Conservation (phyloP, 805 yeast species). For the Candida xiaguanensis region DNA sequence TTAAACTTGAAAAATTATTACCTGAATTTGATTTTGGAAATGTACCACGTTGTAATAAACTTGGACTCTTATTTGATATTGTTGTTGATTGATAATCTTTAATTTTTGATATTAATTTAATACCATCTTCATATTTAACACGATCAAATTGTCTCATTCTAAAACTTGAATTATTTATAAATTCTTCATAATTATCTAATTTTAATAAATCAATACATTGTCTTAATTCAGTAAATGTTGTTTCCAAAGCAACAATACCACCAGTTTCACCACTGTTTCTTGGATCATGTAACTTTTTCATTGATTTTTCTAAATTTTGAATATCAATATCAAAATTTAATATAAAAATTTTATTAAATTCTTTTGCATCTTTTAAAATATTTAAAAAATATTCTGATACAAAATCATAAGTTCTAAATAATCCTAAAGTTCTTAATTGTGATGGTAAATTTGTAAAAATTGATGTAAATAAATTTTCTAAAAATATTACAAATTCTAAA, state of each 20-base stretch:
- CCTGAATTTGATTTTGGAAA: conserved; percentile 2
- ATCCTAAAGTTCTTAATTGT: conserved; percentile 71
- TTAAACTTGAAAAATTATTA: conserved; percentile 1
- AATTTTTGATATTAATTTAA: conserved; percentile 54
- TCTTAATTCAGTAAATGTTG: conserved; percentile 73
- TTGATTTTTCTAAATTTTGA: conserved; percentile 58
- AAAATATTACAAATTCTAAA: conserved; percentile 78
- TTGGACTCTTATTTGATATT: not conserved
- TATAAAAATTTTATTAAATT: conserved; percentile 58
- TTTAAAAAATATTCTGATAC: conserved; percentile 68
- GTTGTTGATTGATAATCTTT: conserved; percentile 13
- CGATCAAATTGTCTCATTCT: conserved; percentile 61
- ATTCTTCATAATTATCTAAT: conserved; percentile 61
- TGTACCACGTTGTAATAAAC: not conserved
- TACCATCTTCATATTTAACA: conserved; percentile 70
- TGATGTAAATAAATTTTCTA: conserved; percentile 80
- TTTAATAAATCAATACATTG: conserved; percentile 74
- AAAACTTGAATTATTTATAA: conserved; percentile 45
- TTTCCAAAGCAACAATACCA: conserved; percentile 53
- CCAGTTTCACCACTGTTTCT: conserved; percentile 22
- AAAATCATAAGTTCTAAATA: conserved; percentile 83
- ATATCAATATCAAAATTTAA: conserved; percentile 78
- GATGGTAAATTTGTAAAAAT: conserved; percentile 80
- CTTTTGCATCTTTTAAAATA: conserved; percentile 51
- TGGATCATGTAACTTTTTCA: conserved; percentile 32